These are phyloP conservation scores for Globisporangium echinulatum DNA, from an alignment of 352 stramenopile species.

Conservation along the genomic window DNA sequence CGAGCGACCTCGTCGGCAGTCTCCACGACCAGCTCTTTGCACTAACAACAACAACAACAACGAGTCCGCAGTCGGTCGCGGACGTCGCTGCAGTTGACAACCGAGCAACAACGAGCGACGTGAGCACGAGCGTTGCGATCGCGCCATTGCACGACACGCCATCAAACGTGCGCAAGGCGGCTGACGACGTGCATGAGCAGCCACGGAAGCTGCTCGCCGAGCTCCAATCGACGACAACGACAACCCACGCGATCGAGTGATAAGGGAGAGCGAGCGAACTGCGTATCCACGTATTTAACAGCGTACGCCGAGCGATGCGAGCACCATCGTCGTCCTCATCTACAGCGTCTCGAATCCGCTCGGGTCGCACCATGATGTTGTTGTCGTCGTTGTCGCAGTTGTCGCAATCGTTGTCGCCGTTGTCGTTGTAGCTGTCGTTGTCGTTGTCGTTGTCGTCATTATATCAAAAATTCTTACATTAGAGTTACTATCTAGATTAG, in stretches of 20 bases:
- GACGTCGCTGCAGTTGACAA: slow-evolving; percentile 17
- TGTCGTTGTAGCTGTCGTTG: too few species aligned
- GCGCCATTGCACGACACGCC: not conserved
- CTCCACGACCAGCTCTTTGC: slow-evolving; percentile 65
- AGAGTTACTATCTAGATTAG: too few species aligned
- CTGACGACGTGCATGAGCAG: slow-evolving; percentile 6
- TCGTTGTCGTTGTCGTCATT: too few species aligned
- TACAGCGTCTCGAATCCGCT: too few species aligned
- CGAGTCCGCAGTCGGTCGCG: slow-evolving; percentile 69
- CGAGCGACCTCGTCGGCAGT: slow-evolving; percentile 31
- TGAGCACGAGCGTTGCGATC: not conserved
- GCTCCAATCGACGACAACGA: slow-evolving; percentile 9
- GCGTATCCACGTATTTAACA: slow-evolving; percentile 13
- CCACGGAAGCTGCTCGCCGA: slow-evolving; percentile 10
- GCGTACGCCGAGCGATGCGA: not conserved
- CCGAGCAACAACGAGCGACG: slow-evolving; percentile 4
- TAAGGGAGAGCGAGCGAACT: too few species aligned
- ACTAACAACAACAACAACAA: slow-evolving; percentile 30
- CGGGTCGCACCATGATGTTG: too few species aligned
- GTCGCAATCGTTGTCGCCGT: too few species aligned
- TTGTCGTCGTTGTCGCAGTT: too few species aligned
- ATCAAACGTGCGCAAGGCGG: not conserved
- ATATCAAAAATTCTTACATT: too few species aligned
- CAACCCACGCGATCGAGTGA: not conserved
- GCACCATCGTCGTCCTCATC: not conserved